These are phyloP conservation scores for Pichia deserticola DNA, from an alignment of 805 yeast species.

Conservation along the genomic window DNA sequence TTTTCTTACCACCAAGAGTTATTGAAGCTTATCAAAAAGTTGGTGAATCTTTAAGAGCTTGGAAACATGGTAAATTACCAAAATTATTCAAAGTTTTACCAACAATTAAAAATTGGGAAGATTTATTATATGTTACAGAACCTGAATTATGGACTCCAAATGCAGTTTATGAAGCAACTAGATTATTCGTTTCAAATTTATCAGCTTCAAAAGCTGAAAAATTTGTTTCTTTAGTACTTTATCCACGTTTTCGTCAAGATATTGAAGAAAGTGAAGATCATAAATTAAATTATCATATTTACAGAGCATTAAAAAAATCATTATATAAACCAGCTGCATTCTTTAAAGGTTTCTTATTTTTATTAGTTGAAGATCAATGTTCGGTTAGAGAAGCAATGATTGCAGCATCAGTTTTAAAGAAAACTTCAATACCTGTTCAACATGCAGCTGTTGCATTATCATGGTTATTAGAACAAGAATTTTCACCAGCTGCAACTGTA, in stretches of 20 bases:
- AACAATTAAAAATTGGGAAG: conserved; percentile 90
- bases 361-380: conserved; percentile 82
- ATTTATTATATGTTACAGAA: conserved; percentile 82
- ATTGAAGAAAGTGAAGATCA: conserved; percentile 72
- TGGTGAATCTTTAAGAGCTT: conserved; percentile 77
- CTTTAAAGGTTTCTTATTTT: conserved; percentile 92
- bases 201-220: conserved; percentile 83
- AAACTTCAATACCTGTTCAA: conserved; percentile 86
- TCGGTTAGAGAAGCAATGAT: conserved; percentile 90
- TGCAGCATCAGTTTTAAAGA: conserved; percentile 83
- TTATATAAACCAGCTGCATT: conserved; percentile 96
- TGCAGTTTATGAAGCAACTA: conserved; percentile 91
- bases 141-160: conserved; percentile 95
- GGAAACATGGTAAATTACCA: conserved; percentile 96
- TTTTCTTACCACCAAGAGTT: conserved; percentile 89
- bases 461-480: conserved; percentile 74
- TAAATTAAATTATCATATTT: conserved; percentile 82
- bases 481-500: conserved; percentile 81
- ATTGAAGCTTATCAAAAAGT: conserved; percentile 91
- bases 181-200: conserved; percentile 84
- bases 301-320: conserved; percentile 85
- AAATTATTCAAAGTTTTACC: conserved; percentile 94
- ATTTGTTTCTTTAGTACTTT: conserved; percentile 59
- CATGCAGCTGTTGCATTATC: conserved; percentile 95
- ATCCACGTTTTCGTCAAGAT: conserved; percentile 64